phyloP scores from a whole-genome alignment of 805 yeast species.

The Blastobotrys parvus region DNA sequence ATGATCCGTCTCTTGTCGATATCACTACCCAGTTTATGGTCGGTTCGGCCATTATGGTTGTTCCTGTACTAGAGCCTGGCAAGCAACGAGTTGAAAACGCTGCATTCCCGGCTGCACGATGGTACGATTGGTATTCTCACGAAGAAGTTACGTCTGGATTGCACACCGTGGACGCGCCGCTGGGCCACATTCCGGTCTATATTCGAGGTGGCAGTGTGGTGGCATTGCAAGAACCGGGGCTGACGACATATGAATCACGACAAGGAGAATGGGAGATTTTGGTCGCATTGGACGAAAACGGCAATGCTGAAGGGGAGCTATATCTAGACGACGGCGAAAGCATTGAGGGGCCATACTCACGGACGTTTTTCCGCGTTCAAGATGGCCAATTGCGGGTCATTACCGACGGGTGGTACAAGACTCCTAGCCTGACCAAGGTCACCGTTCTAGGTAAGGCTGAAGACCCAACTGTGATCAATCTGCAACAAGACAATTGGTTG shows the following conservation, averaged over 20 bases:
- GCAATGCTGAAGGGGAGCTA: constrained; percentile 44
- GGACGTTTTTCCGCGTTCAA: background rate
- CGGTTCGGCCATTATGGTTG: constrained; percentile 61
- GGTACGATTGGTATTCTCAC: constrained; percentile 28
- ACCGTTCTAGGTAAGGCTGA: background rate
- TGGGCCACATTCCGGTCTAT: constrained; percentile 60
- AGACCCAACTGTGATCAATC: background rate
- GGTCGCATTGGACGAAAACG: constrained; percentile 41
- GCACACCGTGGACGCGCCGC: constrained; percentile 34
- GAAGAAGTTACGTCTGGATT: constrained; percentile 27
- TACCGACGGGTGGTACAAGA: background rate
- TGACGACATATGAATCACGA: constrained; percentile 32
- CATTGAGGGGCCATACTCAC: constrained; percentile 21
- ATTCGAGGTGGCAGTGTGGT: constrained; percentile 73
- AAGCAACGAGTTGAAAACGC: background rate
- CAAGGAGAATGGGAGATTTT: constrained; percentile 30
- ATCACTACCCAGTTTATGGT: constrained; percentile 78
- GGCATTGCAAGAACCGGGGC: constrained; percentile 64
- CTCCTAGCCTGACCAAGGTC: background rate
- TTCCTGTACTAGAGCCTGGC: constrained; percentile 58
- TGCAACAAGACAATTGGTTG: background rate
- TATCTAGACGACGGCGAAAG: constrained; percentile 85
- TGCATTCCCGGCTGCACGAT: constrained; percentile 27
- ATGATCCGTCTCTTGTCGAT: constrained; percentile 37
- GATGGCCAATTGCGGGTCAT: background rate